Conservation (phyloP, 1,284 basidiomycete genomes). For the Bjerkandera adusta region DNA sequence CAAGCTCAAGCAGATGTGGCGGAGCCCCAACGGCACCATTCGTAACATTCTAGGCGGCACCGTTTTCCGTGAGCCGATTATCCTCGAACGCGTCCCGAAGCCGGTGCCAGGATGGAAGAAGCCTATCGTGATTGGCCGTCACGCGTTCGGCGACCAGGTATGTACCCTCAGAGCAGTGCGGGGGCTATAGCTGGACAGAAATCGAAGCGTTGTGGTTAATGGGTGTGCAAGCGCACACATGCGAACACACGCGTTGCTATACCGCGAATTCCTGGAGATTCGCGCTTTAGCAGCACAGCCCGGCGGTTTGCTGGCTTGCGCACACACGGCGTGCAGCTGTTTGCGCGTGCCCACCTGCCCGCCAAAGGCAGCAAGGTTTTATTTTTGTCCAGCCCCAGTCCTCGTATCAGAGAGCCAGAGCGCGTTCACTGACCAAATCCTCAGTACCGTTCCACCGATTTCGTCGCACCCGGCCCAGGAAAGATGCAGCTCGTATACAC, state of each 20-base stretch:
- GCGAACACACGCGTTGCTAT: no score
- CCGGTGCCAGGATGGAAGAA: constrained; percentile 96
- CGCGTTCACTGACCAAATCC: no score
- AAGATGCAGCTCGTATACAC: constrained; percentile 89
- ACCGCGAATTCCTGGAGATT: no score
- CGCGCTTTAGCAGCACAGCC: no score
- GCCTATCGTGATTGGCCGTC: constrained; percentile 95
- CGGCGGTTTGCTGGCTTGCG: no score
- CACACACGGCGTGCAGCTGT: no score
- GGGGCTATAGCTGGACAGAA: no score
- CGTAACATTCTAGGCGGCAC: constrained; percentile 97
- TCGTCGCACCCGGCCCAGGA: constrained; percentile 83
- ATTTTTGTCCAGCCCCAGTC: background rate
- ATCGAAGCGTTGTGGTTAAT: no score
- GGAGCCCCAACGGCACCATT: constrained; percentile 93
- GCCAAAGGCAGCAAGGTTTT: no score
- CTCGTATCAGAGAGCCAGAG: no score
- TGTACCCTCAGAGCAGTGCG: constrained; percentile 20
- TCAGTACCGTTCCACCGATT: constrained; percentile 89
- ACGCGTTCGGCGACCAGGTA: constrained; percentile 96
- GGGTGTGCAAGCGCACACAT: no score
- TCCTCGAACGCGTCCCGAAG: constrained; percentile 87
- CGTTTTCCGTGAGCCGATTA: constrained; percentile 98
- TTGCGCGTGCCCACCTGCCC: no score
- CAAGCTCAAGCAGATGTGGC: constrained; percentile 98